Evolutionary conservation across 768 basidiomycete species (phyloP), one percentile per base, ranked within the genome.

Genomic region (Punctularia strigosozonata): DNA sequence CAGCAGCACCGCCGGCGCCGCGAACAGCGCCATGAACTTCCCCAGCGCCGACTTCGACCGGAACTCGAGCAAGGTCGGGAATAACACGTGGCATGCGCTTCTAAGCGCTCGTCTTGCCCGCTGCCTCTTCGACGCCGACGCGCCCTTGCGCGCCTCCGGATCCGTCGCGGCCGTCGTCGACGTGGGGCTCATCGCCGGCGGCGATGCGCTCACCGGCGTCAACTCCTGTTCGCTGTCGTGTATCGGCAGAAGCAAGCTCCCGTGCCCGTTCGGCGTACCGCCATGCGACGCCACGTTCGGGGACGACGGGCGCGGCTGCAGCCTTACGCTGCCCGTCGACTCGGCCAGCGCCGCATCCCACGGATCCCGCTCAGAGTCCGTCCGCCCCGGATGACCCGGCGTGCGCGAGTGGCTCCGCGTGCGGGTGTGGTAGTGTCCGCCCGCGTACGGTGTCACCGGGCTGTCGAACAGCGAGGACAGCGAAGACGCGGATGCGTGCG

Each of bases 11-110:
- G 90, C 88, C 2, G 94, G 94, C 0, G 82, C 77, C 3, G 90
- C 88, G 40, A 95, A 70, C 19, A 94, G 47, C 0, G 80, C 74
- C 0, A 84, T 82, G 22, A 86, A 61, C 59, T 76, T 77, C 1
- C 80, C 82, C 8, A 81, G 47, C 36, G 78, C 47, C 14, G 79
- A 77, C 58, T 94, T 90, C 18, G 68, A 64, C 20, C 60, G 43
- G 56, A 95, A 85, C 36, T 73, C 66, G 40, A 80, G 77, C 1
- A 98, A 61, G 1, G 90, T 85, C 0, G 94, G 92, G 59, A 94
- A 94, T 4, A 98, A 64, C 5, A 77, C 75, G 46, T 83, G 71
- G 39, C 62, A 67, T 0, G 70, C 62, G 31, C 60, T 60, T 3
- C 55, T 52, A 8, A 77, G 42, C 12, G 63, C 51, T 21, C 57